Percentiles rank a stretch among this genome's conserved stretches.
These are phyloP conservation scores for Chaetomium sp. DNA, from an alignment of 2,329 filamentous ascomycete genomes.

Conservation along the genomic window DNA sequence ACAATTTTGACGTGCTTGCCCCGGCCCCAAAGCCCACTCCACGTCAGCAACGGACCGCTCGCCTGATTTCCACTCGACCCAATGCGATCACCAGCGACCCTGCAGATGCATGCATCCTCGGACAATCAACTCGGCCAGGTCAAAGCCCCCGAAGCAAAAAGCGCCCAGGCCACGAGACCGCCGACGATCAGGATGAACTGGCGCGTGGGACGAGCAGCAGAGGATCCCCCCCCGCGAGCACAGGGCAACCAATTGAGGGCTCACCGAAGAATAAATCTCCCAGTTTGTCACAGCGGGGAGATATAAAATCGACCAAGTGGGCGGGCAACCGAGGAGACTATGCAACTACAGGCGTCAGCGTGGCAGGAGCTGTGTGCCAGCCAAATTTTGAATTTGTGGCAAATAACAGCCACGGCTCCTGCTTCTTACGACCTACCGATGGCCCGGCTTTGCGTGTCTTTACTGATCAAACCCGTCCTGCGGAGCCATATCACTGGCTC, in stretches of 20 bases:
- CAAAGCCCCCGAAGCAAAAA: slow-evolving; percentile 17
- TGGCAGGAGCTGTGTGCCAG: slow-evolving; percentile 25
- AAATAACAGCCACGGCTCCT: background rate
- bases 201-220: background rate
- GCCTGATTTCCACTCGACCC: background rate
- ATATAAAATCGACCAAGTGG: slow-evolving; percentile 21
- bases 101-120: slow-evolving; percentile 25
- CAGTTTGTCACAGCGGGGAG: slow-evolving; percentile 24
- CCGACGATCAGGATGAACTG: slow-evolving; percentile 22
- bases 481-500: slow-evolving; percentile 28
- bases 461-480: slow-evolving; percentile 8
- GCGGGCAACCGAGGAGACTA: background rate
- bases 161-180: slow-evolving; percentile 17
- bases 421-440: slow-evolving; percentile 6
- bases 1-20: slow-evolving; percentile 25
- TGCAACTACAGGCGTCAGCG: background rate
- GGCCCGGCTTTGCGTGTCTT: slow-evolving; percentile 25
- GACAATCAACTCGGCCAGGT: background rate
- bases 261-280: slow-evolving; percentile 4
- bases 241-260: background rate
- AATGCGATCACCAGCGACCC: slow-evolving; percentile 17
- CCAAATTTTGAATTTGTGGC: slow-evolving; percentile 20
- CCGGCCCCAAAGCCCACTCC: background rate
- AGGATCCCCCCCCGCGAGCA: background rate
- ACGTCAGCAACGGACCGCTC: slow-evolving; percentile 14